Conservation (phyloP, 2,329 filamentous ascomycete species). For the Fusarium aywerte region DNA sequence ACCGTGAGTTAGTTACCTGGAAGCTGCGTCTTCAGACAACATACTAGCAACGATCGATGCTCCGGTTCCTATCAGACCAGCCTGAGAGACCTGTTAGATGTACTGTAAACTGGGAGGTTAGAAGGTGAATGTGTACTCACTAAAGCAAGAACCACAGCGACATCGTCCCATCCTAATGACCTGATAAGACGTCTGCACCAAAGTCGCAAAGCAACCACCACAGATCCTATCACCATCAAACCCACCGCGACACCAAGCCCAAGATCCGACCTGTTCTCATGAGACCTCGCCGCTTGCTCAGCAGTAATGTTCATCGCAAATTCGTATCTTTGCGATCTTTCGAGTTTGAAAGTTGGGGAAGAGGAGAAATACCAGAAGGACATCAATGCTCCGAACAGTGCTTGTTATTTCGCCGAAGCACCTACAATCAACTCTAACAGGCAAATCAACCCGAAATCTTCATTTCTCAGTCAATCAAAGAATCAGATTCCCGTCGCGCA, state of each 20-base stretch:
- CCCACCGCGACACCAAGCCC: background rate
- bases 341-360: background rate
- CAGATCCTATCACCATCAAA: slow-evolving; percentile 10
- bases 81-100: background rate
- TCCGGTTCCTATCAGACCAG: slow-evolving; percentile 18
- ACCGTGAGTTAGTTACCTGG: background rate
- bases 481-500: no score
- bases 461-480: no score
- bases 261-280: background rate
- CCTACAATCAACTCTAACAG: background rate
- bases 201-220: slow-evolving; percentile 25
- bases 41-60: slow-evolving; percentile 22
- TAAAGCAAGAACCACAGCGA: slow-evolving; percentile 1
- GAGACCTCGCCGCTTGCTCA: background rate
- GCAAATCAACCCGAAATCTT: no score
- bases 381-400: no score
- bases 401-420: background rate
- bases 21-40: fast-evolving
- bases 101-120: fast-evolving
- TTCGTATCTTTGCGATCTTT: background rate
- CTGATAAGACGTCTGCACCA: slow-evolving; percentile 18
- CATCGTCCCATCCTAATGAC: slow-evolving; percentile 24
- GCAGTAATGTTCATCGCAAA: background rate
- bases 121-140: background rate
- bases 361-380: no score